These are phyloP conservation scores for Phytopythium delawarense DNA, from an alignment of 352 stramenopile genomes.

Conservation along the genomic window DNA sequence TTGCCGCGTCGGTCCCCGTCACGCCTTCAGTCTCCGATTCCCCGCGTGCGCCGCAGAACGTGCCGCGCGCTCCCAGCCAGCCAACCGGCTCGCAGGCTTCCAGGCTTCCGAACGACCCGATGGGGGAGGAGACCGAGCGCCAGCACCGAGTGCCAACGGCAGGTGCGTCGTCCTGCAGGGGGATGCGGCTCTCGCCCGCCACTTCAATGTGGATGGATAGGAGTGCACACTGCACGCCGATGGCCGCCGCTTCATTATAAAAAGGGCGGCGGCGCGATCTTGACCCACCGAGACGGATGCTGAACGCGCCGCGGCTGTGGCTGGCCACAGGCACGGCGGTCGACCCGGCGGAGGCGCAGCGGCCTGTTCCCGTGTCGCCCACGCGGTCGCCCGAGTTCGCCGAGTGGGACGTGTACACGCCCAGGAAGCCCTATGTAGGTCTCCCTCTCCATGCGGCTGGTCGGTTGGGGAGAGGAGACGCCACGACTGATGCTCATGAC, in stretches of 20 bases:
- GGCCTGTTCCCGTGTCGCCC: conserved; percentile 11
- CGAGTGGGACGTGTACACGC: conserved; percentile 56
- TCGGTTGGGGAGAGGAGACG: too few species aligned
- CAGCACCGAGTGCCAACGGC: neutral
- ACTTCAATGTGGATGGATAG: neutral
- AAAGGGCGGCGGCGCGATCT: neutral
- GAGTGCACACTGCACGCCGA: neutral
- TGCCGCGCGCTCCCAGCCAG: neutral
- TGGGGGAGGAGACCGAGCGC: neutral
- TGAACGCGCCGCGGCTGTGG: neutral
- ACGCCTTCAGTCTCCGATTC: neutral
- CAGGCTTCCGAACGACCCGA: too few species aligned
- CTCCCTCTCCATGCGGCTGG: too few species aligned
- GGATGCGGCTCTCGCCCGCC: neutral
- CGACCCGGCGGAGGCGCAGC: conserved; percentile 12
- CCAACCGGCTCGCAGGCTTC: too few species aligned
- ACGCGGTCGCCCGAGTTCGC: conserved; percentile 21
- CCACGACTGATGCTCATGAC: neutral
- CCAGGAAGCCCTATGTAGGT: conserved; percentile 26
- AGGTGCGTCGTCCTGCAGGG: neutral
- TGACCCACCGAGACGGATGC: neutral
- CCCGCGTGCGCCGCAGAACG: neutral
- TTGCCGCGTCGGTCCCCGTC: too few species aligned
- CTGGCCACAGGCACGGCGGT: neutral
- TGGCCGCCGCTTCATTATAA: neutral